A percentile compares a stretch with the other conserved stretches of the same genome.
phyloP scores from a whole-genome alignment of 805 yeast genomes.

The Schwanniomyces pseudopolymorphus region DNA sequence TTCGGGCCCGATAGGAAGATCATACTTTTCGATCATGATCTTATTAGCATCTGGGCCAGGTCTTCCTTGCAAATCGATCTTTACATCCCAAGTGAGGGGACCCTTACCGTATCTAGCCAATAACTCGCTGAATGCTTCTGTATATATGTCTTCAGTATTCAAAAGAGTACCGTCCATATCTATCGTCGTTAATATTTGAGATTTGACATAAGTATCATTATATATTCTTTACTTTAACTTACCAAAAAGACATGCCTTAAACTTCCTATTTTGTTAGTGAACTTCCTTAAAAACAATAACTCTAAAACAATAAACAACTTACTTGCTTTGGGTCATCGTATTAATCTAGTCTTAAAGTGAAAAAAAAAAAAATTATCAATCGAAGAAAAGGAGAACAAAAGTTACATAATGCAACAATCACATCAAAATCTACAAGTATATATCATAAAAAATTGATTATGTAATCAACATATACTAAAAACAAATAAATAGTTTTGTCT shows the following conservation, averaged over 20 bases:
- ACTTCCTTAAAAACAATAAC: background rate
- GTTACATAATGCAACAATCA: background rate
- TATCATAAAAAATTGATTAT: background rate
- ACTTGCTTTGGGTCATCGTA: background rate
- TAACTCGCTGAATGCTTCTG: slow-evolving; percentile 68
- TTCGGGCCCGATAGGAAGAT: slow-evolving; percentile 63
- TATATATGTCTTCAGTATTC: slow-evolving; percentile 90
- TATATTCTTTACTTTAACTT: slow-evolving; percentile 23
- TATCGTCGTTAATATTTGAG: slow-evolving; percentile 9
- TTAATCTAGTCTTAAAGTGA: background rate
- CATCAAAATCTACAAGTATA: background rate
- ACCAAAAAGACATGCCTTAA: slow-evolving; percentile 74
- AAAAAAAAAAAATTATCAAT: no score
- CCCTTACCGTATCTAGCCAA: slow-evolving; percentile 72
- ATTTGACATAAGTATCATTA: background rate
- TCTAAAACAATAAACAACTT: background rate
- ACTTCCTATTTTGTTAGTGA: slow-evolving; percentile 11
- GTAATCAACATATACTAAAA: background rate
- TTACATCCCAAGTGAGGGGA: slow-evolving; percentile 86
- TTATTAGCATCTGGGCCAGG: slow-evolving; percentile 79
- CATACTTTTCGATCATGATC: slow-evolving; percentile 64
- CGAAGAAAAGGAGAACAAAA: no score
- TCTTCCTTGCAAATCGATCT: slow-evolving; percentile 82
- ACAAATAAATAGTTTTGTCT: background rate
- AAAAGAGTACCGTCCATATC: slow-evolving; percentile 96